phyloP scores from a whole-genome alignment of 495 filamentous ascomycete species.

The Pseudomonodictys pantanalensis region DNA sequence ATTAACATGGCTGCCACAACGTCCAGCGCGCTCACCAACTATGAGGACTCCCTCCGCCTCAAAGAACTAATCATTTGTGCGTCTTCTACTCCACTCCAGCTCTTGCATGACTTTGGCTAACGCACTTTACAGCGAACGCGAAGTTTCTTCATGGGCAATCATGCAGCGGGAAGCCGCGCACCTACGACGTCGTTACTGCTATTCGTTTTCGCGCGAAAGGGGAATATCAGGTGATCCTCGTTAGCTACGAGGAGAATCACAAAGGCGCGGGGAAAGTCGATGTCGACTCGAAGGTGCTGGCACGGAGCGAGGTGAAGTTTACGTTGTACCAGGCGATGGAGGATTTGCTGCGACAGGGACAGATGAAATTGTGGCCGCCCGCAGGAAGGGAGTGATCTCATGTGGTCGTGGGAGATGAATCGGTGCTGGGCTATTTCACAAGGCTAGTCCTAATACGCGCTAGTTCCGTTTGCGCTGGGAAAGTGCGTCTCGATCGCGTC shows the following conservation, averaged over 20 bases:
- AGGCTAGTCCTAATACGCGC: too few species aligned
- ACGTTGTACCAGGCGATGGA: slow-evolving; percentile 14
- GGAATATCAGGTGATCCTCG: slow-evolving; percentile 7
- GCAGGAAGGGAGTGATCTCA: too few species aligned
- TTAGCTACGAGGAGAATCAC: slow-evolving; percentile 7
- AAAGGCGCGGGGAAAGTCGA: slow-evolving; percentile 11
- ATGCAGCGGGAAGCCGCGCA: slow-evolving; percentile 2
- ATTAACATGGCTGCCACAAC: too few species aligned
- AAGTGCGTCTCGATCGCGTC: too few species aligned
- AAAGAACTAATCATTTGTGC: too few species aligned
- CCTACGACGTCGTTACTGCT: slow-evolving; percentile 9
- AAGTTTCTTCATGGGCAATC: slow-evolving; percentile 2
- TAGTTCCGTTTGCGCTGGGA: too few species aligned
- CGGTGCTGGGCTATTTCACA: too few species aligned
- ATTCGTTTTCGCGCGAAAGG: neutral
- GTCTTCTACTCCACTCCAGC: neutral
- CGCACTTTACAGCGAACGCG: slow-evolving; percentile 7
- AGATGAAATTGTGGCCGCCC: slow-evolving; percentile 12
- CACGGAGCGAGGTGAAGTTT: slow-evolving; percentile 3
- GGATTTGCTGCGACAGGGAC: slow-evolving; percentile 9
- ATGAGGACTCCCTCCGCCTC: too few species aligned
- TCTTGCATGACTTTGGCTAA: neutral
- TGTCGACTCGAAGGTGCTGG: slow-evolving; percentile 4
- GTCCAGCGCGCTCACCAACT: too few species aligned
- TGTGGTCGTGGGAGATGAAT: too few species aligned